Base-by-base conservation (phyloP, 768 basidiomycete genomes). In the Calocera cornea region DNA sequence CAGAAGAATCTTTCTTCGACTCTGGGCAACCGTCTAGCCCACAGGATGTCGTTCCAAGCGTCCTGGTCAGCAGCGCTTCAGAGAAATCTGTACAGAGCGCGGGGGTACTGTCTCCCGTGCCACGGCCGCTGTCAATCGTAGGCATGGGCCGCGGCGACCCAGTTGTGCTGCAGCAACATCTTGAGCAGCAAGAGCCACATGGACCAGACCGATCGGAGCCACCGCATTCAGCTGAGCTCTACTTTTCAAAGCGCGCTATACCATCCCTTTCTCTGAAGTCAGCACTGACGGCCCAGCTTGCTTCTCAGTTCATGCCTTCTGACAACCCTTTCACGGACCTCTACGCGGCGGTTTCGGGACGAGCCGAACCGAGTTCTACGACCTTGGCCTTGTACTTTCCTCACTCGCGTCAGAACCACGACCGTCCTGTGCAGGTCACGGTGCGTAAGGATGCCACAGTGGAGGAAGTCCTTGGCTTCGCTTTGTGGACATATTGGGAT, bases 381-480 rank as follows among this genome's bases (percentile, higher is more conserved):
- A 82, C 80, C 33, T 85, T 95, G 41, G 83, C 83, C 49, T 82
- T 97, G 1, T 97, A 86, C 77, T 97, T 95, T 78, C 95, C 95
- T 0, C 85, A 88, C 69, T 89, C 89, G 17, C 77, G 74, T 3
- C 79, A 84, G 68, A 88, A 88, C 0, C 77, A 73, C 17, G 83
- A 83, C 1, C 84, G 85, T 65, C 78, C 84, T 24, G 84, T 95
- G 82, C 78, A 83, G 40, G 80, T 94, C 3, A 87, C 82, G 69
- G 90, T 97, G 12, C 79, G 92, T 67, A 87, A 86, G 70, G 95
- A 97, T 70, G 89, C 93, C 1, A 89, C 88, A 0, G 87, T 98
- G 2, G 97, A 98, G 74, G 97, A 98, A 75, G 92, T 95, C 3
- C 90, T 97, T 66, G 97, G 97, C 0, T 92, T 89, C 75, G 88